phyloP scores from a whole-genome alignment of 257 asterid species.

The Solanum commersonii region DNA sequence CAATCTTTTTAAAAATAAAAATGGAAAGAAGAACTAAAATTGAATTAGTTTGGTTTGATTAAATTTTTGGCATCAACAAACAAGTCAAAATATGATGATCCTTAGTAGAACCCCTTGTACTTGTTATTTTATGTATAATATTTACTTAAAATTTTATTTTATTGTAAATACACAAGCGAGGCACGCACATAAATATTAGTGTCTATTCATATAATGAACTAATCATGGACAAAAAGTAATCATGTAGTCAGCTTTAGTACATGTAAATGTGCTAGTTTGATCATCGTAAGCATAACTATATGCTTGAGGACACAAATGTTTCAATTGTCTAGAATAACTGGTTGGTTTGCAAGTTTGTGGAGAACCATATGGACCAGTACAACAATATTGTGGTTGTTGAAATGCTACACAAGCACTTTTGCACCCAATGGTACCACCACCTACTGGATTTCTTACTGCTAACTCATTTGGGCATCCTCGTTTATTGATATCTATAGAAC shows the following conservation, averaged over 20 bases:
- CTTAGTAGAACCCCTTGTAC: too few species aligned
- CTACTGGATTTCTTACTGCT: not conserved
- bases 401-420: slow-evolving; percentile 42
- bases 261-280: slow-evolving; percentile 31
- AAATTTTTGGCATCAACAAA: too few species aligned
- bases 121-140: too few species aligned
- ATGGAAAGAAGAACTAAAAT: too few species aligned
- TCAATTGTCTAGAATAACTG: slow-evolving; percentile 21
- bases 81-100: too few species aligned
- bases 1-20: too few species aligned
- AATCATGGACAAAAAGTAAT: slow-evolving; percentile 36
- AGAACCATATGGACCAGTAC: slow-evolving; percentile 19
- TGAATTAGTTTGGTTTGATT: too few species aligned
- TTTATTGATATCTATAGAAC: slow-evolving; percentile 20
- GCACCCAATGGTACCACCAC: slow-evolving; percentile 27
- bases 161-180: not conserved
- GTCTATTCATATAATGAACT: not conserved
- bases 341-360: slow-evolving; percentile 34
- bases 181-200: not conserved
- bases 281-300: slow-evolving; percentile 61
- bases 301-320: slow-evolving; percentile 37
- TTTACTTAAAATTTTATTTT: too few species aligned
- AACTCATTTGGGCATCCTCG: slow-evolving; percentile 27
- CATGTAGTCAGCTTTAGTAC: slow-evolving; percentile 21
- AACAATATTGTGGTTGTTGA: slow-evolving; percentile 30